Conservation (phyloP, 169 alveolate species). For the Cryptosporidium parvum region DNA sequence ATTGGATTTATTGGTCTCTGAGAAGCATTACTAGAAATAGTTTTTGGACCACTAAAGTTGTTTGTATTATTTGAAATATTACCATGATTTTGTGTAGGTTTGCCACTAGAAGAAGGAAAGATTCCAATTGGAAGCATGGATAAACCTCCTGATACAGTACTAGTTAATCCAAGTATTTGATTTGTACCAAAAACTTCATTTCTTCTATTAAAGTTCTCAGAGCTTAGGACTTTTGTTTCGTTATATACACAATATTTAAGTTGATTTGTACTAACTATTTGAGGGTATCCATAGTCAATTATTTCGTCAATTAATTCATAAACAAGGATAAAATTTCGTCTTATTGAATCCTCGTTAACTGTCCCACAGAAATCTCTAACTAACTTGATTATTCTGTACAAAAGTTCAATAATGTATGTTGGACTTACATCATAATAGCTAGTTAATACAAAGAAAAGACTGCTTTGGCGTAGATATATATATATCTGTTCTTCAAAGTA, state of each 20-base stretch:
- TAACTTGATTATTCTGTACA: constrained; percentile 88
- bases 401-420: constrained; percentile 90
- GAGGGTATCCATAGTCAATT: constrained; percentile 96
- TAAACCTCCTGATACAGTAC: constrained; percentile 45
- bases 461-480: constrained; percentile 84
- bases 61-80: constrained; percentile 17
- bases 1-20: constrained; percentile 83
- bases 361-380: constrained; percentile 96
- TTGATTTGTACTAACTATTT: constrained; percentile 92
- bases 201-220: constrained; percentile 62
- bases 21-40: constrained; percentile 86
- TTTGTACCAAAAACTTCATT: constrained; percentile 27
- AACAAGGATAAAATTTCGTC: constrained; percentile 95
- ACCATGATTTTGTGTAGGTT: constrained; percentile 3
- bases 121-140: constrained; percentile 60
- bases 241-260: constrained; percentile 87
- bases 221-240: constrained; percentile 59
- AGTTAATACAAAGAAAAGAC: constrained; percentile 90
- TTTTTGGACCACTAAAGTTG: constrained; percentile 57
- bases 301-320: constrained; percentile 97
- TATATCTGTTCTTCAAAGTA: constrained; percentile 91
- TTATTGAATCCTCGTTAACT: constrained; percentile 95
- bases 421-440: constrained; percentile 93
- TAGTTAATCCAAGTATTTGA: constrained; percentile 49
- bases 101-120: constrained; percentile 32